Conservation (phyloP, 1,284 basidiomycete genomes). For the Irpex lacteus region DNA sequence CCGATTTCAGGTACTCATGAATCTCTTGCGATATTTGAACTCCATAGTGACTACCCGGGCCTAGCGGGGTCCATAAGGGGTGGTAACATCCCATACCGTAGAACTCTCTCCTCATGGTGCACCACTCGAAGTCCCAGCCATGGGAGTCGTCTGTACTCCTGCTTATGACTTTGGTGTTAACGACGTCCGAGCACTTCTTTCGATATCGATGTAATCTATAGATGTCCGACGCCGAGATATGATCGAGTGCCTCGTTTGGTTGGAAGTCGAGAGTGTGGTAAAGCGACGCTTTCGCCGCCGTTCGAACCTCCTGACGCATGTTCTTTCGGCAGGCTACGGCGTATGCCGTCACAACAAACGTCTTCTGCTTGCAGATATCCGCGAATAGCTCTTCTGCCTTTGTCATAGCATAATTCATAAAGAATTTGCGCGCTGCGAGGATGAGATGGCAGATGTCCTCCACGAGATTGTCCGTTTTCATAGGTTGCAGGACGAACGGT, state of each 20-base stretch:
- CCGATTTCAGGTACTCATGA: too few species aligned
- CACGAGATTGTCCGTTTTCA: not conserved
- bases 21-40: too few species aligned
- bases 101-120: too few species aligned
- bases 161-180: too few species aligned
- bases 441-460: not conserved
- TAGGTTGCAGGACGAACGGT: not conserved
- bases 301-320: conserved; percentile 6
- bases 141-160: too few species aligned
- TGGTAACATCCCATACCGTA: too few species aligned
- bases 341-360: conserved; percentile 7
- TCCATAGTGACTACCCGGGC: too few species aligned
- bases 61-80: too few species aligned
- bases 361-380: not conserved
- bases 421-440: not conserved
- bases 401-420: not conserved
- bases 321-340: conserved; percentile 12
- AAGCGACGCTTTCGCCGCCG: conserved; percentile 1
- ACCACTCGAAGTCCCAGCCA: too few species aligned
- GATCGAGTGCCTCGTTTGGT: not conserved
- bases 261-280: not conserved
- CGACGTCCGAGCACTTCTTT: too few species aligned
- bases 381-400: not conserved
- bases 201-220: not conserved
- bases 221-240: not conserved